Evolutionary conservation across 2,329 filamentous ascomycete genomes (phyloP).

Genomic region (Xylaria sp.): DNA sequence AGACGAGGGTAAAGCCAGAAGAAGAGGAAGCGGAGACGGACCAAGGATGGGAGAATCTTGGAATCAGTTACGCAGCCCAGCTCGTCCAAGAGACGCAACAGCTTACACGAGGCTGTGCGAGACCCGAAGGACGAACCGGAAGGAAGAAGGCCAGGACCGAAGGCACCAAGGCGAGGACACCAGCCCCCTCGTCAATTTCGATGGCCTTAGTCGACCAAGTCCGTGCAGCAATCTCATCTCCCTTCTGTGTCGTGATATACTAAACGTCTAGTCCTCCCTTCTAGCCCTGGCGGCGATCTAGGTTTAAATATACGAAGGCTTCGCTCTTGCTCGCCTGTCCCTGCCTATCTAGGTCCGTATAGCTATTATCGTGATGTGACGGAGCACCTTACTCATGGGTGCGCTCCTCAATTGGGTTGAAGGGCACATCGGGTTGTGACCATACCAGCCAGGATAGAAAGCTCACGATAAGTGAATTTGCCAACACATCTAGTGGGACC

Average conservation of each 20-base stretch:
- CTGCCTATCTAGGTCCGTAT: no score
- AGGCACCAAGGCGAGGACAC: constrained; percentile 55
- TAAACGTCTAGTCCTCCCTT: constrained; percentile 26
- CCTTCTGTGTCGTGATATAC: constrained; percentile 20
- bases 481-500: no score
- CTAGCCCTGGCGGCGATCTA: no score
- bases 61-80: constrained; percentile 49
- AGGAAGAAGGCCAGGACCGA: constrained; percentile 51
- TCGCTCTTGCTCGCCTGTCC: no score
- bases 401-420: no score
- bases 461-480: no score
- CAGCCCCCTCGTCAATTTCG: constrained; percentile 70
- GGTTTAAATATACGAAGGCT: no score
- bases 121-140: constrained; percentile 67
- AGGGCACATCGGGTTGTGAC: no score
- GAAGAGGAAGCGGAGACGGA: constrained; percentile 46
- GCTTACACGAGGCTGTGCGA: constrained; percentile 69
- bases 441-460: no score
- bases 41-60: constrained; percentile 45
- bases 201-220: constrained; percentile 70
- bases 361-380: no score
- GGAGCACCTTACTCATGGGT: no score
- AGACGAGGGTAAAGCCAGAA: constrained; percentile 49
- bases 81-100: constrained; percentile 59
- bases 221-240: constrained; percentile 40